Conservation (phyloP, 2,329 filamentous ascomycete species). For the Periconia sp. region DNA sequence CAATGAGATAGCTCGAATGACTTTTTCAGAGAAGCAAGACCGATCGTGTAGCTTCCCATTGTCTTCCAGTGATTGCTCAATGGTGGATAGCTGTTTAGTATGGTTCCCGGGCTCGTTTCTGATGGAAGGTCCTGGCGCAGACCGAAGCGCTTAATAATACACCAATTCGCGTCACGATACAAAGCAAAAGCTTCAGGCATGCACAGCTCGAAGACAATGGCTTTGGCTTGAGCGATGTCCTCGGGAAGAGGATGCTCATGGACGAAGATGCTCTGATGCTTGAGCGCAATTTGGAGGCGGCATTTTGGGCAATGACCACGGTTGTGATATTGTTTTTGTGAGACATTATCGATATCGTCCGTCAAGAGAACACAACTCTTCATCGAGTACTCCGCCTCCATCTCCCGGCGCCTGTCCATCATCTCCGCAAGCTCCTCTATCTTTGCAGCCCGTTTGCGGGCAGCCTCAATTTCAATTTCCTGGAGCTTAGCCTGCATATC, state of each 20-base stretch:
- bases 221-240: slow-evolving; percentile 6
- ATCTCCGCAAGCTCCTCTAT: slow-evolving; percentile 41
- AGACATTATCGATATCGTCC: neutral
- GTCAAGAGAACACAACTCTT: too few relatives aligned
- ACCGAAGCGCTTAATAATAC: slow-evolving; percentile 33
- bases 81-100: slow-evolving; percentile 43
- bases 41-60: slow-evolving; percentile 49
- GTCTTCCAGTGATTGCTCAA: slow-evolving; percentile 44
- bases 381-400: slow-evolving; percentile 21
- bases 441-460: slow-evolving; percentile 38
- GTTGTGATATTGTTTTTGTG: slow-evolving; percentile 48
- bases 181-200: slow-evolving; percentile 39
- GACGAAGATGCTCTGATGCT: slow-evolving; percentile 61
- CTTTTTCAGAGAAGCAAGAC: slow-evolving; percentile 52
- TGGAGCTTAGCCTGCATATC: slow-evolving; percentile 33
- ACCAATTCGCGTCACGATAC: slow-evolving; percentile 48
- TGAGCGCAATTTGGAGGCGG: slow-evolving; percentile 60
- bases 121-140: too few relatives aligned
- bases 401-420: slow-evolving; percentile 39
- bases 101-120: slow-evolving; percentile 8
- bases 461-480: slow-evolving; percentile 33
- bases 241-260: slow-evolving; percentile 21
- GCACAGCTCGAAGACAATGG: too few relatives aligned
- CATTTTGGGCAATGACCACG: slow-evolving; percentile 49
- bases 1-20: slow-evolving; percentile 59